Evolutionary conservation across 805 yeast genomes (phyloP).

Genomic region (Starmera dryadoides): DNA sequence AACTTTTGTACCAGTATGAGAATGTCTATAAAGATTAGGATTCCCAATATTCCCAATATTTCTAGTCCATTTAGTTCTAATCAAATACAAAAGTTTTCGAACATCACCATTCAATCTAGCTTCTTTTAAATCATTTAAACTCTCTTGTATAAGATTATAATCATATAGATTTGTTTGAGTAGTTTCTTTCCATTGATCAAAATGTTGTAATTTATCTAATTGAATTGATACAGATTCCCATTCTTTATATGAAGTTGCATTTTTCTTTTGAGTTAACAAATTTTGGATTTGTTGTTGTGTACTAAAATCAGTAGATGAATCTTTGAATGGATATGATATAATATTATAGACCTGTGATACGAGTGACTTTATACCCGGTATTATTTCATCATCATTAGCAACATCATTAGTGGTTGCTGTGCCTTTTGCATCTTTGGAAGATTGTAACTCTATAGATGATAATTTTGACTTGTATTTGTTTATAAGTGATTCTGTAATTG

Average conservation of each 20-base stretch:
- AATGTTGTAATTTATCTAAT: constrained; percentile 59
- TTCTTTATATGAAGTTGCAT: constrained; percentile 44
- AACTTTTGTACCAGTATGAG: constrained; percentile 78
- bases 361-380: too few relatives aligned
- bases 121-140: constrained; percentile 46
- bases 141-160: constrained; percentile 45
- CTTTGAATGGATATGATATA: too few relatives aligned
- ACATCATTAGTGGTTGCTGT: not conserved
- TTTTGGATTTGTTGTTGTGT: constrained; percentile 27
- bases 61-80: constrained; percentile 80
- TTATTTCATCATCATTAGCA: not conserved
- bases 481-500: constrained; percentile 1
- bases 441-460: not conserved
- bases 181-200: constrained; percentile 65
- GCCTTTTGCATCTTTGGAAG: too few relatives aligned
- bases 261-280: constrained; percentile 35
- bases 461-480: not conserved
- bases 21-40: constrained; percentile 65
- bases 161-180: constrained; percentile 68
- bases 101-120: constrained; percentile 57
- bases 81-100: constrained; percentile 55
- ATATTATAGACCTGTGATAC: too few relatives aligned
- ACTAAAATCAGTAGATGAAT: not conserved
- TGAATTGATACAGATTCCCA: constrained; percentile 63
- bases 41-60: constrained; percentile 86